Evolutionary conservation across 345 rosid species (phyloP).

Genomic region (Odontarrhena argentea): DNA sequence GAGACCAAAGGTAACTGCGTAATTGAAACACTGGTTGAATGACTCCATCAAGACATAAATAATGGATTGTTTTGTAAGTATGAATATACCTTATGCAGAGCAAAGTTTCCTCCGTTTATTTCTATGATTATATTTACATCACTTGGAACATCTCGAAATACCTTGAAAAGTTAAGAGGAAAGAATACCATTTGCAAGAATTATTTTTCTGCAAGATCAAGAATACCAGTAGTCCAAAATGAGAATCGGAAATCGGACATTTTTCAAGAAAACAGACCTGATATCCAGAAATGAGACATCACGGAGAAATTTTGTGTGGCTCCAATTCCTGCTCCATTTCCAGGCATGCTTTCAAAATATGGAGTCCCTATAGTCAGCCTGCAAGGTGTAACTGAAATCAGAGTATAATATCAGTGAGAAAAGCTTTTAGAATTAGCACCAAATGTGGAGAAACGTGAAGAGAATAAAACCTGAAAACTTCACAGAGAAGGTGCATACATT

Average conservation of each 20-base stretch:
- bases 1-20: conserved; percentile 94
- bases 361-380: conserved; percentile 34
- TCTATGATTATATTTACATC: conserved; percentile 87
- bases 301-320: conserved; percentile 5
- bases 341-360: conserved; percentile 19
- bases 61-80: conserved; percentile 6
- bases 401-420: conserved; percentile 30
- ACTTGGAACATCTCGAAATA: conserved; percentile 89
- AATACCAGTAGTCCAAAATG: no score
- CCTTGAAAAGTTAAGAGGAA: conserved; percentile 55
- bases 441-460: neutral
- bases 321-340: conserved; percentile 33
- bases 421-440: neutral
- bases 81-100: conserved; percentile 75
- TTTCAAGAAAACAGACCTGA: no score
- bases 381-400: conserved; percentile 48
- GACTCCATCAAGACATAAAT: neutral
- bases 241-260: no score
- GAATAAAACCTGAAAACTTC: conserved; percentile 8
- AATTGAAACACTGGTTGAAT: neutral
- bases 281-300: conserved; percentile 36
- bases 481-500: conserved; percentile 40
- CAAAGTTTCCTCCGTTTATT: conserved; percentile 72
- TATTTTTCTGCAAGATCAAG: no score
- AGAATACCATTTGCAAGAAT: neutral